Base-by-base conservation (phyloP, 208 protist genomes). In the Acanthamoeba lenticulata region DNA sequence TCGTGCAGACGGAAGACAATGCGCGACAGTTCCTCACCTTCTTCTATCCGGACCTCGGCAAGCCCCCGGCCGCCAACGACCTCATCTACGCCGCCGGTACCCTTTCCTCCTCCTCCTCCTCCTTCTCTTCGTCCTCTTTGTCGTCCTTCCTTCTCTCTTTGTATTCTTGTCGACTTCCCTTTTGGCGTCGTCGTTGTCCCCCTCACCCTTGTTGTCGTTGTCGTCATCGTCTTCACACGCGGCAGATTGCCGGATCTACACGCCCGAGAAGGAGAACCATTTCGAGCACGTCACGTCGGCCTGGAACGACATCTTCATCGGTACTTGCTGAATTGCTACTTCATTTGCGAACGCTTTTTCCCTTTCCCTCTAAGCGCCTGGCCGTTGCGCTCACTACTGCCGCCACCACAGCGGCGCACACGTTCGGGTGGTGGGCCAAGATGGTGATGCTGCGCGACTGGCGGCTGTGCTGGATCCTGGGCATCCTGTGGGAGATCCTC, bases 401-500 rank as follows among this genome's bases (percentile, higher is more conserved):
- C n/a, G n/a, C n/a, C n/a, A n/a, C n/a, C 49, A 97, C 99, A 88
- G 27, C 99, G 21, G 98, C 98, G 0, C 99, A 99, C 96, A 90
- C 97, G 2, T 77, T 99, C 9, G 98, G 99, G 32, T 99, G 99
- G 97, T 97, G 97, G 88, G 96, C 97, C 19, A 99, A 99, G 96
- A 97, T 97, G 60, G 72, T 99, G 45, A 97, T 99, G 19, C 57
- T 99, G 29, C 96, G 99, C 19, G 98, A 99, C 94, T 98, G 96
- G 95, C 97, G 97, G 52, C 88, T 99, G 52, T 97, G 97, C 83
- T 98, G 97, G 94, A 96, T 96, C 65, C 88, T 99, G 3, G 98
- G 97, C 44, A 92, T 99, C n/a, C 94, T 97, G 17, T 99, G 99
- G 95, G 99, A 99, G 96, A 94, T 99, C 86, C 65, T 99, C 21